These are phyloP conservation scores for Trichophyton equinum DNA, from an alignment of 2,329 filamentous ascomycete species.

Conservation along the genomic window DNA sequence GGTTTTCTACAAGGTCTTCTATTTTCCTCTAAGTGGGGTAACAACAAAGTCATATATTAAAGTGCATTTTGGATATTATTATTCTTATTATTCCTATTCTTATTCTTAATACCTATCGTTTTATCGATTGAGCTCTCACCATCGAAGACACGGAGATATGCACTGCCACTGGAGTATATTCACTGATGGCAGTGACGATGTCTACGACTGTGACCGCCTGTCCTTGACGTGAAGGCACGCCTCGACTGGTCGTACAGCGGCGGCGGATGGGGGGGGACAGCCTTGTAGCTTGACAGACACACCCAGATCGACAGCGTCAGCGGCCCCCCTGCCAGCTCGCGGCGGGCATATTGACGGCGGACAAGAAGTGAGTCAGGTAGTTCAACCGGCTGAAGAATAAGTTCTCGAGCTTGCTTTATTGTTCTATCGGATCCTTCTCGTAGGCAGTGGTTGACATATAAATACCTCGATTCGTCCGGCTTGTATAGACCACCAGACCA, in stretches of 20 bases:
- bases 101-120: too few relatives aligned
- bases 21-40: not conserved
- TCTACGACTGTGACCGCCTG: too few relatives aligned
- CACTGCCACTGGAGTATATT: too few relatives aligned
- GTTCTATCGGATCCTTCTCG: not conserved
- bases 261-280: not conserved
- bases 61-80: too few relatives aligned
- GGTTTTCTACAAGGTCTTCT: not conserved
- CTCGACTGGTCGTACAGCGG: too few relatives aligned
- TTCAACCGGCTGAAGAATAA: not conserved
- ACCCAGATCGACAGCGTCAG: not conserved
- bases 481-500: not conserved
- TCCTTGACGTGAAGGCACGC: too few relatives aligned
- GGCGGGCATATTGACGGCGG: too few relatives aligned
- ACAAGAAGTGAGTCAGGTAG: not conserved
- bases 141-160: too few relatives aligned
- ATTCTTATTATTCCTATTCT: too few relatives aligned
- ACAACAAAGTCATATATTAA: not conserved
- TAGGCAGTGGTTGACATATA: not conserved
- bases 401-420: not conserved
- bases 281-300: not conserved
- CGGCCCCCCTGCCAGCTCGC: not conserved
- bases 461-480: not conserved
- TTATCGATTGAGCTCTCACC: too few relatives aligned
- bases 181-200: too few relatives aligned